These are phyloP conservation scores for Tetradesmus lagerheimii DNA, from an alignment of 139 green algal genomes.

Conservation along the genomic window DNA sequence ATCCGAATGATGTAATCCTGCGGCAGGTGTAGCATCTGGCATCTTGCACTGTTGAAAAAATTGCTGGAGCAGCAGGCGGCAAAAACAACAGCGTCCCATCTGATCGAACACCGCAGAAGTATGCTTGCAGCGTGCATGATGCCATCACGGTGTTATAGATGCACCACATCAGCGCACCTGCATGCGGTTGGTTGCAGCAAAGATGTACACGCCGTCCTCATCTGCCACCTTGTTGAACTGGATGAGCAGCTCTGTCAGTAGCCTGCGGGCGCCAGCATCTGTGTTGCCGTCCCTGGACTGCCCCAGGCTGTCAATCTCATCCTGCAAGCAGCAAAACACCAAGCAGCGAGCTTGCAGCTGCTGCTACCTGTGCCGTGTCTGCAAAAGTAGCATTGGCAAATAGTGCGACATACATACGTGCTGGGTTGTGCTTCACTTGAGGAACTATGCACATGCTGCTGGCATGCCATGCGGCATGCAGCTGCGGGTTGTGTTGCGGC, in stretches of 20 bases:
- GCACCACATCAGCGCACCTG: slow-evolving; percentile 46
- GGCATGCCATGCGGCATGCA: too few relatives aligned
- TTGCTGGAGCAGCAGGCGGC: too few relatives aligned
- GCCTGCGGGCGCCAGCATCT: slow-evolving; percentile 56
- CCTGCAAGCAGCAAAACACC: slow-evolving; percentile 49
- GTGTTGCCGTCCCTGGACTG: slow-evolving; percentile 41
- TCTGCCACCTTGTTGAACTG: slow-evolving; percentile 46
- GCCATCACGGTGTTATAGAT: neutral
- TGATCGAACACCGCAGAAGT: too few relatives aligned
- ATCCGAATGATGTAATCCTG: too few relatives aligned
- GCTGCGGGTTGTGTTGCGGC: neutral
- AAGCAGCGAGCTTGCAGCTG: neutral
- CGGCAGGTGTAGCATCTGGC: too few relatives aligned
- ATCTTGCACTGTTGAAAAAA: too few relatives aligned
- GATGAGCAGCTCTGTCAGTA: slow-evolving; percentile 79
- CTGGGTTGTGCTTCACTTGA: too few relatives aligned
- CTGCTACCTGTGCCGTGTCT: too few relatives aligned
- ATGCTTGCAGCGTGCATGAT: neutral
- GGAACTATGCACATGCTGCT: too few relatives aligned
- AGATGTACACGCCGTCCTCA: slow-evolving; percentile 55
- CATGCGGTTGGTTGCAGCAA: slow-evolving; percentile 76
- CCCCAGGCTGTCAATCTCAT: slow-evolving; percentile 74
- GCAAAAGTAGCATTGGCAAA: too few relatives aligned
- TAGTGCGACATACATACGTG: too few relatives aligned
- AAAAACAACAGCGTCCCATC: too few relatives aligned